Conservation (phyloP, 1,284 basidiomycete genomes). For the Moesziomyces sp. region DNA sequence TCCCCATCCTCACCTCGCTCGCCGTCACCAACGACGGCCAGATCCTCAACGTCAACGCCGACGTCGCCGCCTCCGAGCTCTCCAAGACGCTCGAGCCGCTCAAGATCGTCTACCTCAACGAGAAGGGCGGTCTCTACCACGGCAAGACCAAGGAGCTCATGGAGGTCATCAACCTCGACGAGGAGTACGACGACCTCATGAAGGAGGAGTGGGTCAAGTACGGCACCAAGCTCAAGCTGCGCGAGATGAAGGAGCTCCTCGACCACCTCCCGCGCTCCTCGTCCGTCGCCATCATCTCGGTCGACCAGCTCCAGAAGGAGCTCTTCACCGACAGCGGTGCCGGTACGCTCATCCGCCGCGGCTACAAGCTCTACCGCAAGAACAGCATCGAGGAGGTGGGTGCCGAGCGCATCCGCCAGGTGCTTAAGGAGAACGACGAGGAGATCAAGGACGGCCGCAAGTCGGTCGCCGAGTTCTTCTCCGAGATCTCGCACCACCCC, state of each 20-base stretch:
- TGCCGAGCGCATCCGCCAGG: constrained; percentile 79
- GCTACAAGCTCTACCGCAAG: constrained; percentile 96
- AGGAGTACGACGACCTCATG: constrained; percentile 97
- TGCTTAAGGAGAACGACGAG: constrained; percentile 85
- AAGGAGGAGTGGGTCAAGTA: constrained; percentile 99
- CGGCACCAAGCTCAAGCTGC: constrained; percentile 98
- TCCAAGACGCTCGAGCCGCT: constrained; percentile 68
- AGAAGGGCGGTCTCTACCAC: constrained; percentile 98
- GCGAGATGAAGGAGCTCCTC: constrained; percentile 98
- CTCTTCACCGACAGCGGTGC: constrained; percentile 98
- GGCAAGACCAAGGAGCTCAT: constrained; percentile 77
- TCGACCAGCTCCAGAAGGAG: constrained; percentile 93
- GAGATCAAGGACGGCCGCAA: constrained; percentile 85
- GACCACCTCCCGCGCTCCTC: constrained; percentile 98
- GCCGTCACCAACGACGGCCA: constrained; percentile 66
- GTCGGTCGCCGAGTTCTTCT: constrained; percentile 89
- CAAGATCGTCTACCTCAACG: constrained; percentile 98
- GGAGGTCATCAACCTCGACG: constrained; percentile 95
- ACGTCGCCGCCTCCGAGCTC: constrained; percentile 66
- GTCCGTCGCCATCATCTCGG: constrained; percentile 96
- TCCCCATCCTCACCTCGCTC: constrained; percentile 66
- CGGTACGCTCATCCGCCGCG: constrained; percentile 94
- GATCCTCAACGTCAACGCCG: constrained; percentile 68
- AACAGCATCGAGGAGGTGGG: constrained; percentile 83
- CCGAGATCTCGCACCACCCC: constrained; percentile 75